These are phyloP conservation scores for Ustanciosporium gigantosporum DNA, from an alignment of 1,284 basidiomycete species.

Conservation along the genomic window DNA sequence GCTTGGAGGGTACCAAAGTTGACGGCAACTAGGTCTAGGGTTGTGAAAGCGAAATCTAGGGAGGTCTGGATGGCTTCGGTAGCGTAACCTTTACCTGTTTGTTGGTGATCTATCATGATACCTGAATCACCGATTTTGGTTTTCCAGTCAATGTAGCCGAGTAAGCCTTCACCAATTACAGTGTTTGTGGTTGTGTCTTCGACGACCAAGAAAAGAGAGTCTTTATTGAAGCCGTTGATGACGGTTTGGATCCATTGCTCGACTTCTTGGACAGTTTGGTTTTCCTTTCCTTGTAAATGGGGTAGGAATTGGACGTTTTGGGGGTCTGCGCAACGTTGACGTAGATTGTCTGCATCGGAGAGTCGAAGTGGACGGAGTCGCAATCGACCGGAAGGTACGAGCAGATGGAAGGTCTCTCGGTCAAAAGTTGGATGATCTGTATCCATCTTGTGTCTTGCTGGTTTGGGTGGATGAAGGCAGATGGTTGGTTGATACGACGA, in stretches of 20 bases:
- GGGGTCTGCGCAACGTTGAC: constrained; percentile 17
- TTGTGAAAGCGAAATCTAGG: constrained; percentile 26
- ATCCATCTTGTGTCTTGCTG: too few species aligned
- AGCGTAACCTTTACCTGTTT: constrained; percentile 4
- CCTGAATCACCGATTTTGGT: constrained; percentile 9
- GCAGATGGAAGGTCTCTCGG: constrained; percentile 3
- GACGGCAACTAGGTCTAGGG: constrained; percentile 6
- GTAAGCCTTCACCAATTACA: constrained; percentile 20
- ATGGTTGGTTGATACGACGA: too few species aligned
- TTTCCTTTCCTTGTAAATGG: constrained; percentile 19
- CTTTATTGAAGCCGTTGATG: constrained; percentile 15
- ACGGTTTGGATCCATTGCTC: neutral
- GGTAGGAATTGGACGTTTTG: constrained; percentile 17
- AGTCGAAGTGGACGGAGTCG: constrained; percentile 10
- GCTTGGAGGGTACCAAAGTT: constrained; percentile 18
- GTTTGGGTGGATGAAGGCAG: neutral
- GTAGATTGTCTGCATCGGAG: constrained; percentile 17
- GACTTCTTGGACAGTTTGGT: constrained; percentile 12
- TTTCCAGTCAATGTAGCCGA: constrained; percentile 18
- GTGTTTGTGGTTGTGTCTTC: constrained; percentile 1
- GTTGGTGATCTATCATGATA: constrained; percentile 19
- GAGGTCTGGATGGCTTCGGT: constrained; percentile 11
- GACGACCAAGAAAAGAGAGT: constrained; percentile 22
- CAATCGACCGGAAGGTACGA: neutral
- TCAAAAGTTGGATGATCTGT: constrained; percentile 22